phyloP scores from a whole-genome alignment of 169 alveolate genomes.

The Eimeria sp. region DNA sequence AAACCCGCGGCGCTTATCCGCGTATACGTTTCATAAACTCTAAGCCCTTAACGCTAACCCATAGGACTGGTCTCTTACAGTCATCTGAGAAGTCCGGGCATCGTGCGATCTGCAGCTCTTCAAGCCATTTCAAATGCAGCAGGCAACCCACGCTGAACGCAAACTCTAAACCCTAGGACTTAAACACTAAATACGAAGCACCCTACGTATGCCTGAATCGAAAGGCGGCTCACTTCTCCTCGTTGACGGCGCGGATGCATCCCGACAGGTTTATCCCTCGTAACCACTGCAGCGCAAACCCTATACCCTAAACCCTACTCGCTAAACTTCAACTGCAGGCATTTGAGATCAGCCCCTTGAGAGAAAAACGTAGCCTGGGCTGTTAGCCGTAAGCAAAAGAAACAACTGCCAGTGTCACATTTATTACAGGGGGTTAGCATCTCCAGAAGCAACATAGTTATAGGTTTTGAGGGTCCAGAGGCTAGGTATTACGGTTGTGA shows the following conservation, averaged over 20 bases:
- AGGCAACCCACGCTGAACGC: constrained; percentile 17
- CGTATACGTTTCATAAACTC: background rate
- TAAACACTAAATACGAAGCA: background rate
- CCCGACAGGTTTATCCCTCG: constrained; percentile 16
- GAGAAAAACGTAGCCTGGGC: background rate
- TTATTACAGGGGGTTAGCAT: background rate
- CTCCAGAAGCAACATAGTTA: background rate
- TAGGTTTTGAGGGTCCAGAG: background rate
- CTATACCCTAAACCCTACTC: background rate
- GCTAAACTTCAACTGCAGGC: background rate
- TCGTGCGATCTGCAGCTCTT: constrained; percentile 44
- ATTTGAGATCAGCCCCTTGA: background rate
- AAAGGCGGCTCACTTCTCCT: constrained; percentile 1
- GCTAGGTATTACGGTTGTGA: background rate
- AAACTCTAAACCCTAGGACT: constrained; percentile 27
- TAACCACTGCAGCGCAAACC: constrained; percentile 21
- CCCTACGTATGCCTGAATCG: background rate
- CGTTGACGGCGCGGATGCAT: constrained; percentile 8
- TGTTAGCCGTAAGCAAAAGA: background rate
- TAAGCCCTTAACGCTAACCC: background rate
- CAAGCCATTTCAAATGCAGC: background rate
- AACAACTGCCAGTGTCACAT: background rate
- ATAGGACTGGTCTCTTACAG: background rate
- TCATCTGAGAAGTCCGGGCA: constrained; percentile 6
- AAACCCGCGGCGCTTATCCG: background rate